Evolutionary conservation across 148 eudicot genomes (phyloP).

Genomic region (Dianthus caryophyllus): DNA sequence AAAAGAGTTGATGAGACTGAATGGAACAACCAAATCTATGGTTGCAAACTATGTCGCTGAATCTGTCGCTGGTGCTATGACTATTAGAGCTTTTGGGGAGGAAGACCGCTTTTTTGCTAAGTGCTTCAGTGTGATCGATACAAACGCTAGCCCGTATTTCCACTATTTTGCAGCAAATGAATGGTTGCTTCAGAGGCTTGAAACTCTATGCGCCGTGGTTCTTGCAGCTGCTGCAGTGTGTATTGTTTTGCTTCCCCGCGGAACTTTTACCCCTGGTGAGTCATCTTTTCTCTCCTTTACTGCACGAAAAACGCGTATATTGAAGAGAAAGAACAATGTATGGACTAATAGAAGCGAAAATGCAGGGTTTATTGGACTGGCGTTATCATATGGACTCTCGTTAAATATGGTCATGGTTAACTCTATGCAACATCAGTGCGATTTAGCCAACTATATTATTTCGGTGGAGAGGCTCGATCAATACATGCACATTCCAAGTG

Average conservation of each 20-base stretch:
- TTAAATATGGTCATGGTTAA: conserved; percentile 62
- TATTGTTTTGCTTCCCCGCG: conserved; percentile 88
- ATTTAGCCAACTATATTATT: conserved; percentile 67
- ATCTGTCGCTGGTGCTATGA: conserved; percentile 72
- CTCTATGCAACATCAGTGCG: conserved; percentile 83
- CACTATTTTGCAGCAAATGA: conserved; percentile 79
- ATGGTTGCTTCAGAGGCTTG: conserved; percentile 88
- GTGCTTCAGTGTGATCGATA: conserved; percentile 70
- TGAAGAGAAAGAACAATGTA: not conserved
- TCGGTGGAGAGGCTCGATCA: conserved; percentile 91
- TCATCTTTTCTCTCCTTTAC: not conserved
- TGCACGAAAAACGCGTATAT: too few relatives aligned
- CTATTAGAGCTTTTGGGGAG: conserved; percentile 82
- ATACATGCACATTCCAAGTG: conserved; percentile 80
- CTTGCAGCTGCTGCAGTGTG: conserved; percentile 74
- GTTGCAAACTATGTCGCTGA: conserved; percentile 91
- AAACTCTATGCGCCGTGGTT: conserved; percentile 71
- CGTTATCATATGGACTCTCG: conserved; percentile 88
- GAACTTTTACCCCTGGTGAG: conserved; percentile 84
- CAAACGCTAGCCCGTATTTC: conserved; percentile 75
- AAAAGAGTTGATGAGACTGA: conserved; percentile 82
- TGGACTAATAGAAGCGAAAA: not conserved
- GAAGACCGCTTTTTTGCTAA: conserved; percentile 78
- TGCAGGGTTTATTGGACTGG: conserved; percentile 97
- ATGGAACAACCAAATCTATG: conserved; percentile 86